Evolutionary conservation across 352 stramenopile genomes (phyloP).

Genomic region (Phytophthora brassicae): DNA sequence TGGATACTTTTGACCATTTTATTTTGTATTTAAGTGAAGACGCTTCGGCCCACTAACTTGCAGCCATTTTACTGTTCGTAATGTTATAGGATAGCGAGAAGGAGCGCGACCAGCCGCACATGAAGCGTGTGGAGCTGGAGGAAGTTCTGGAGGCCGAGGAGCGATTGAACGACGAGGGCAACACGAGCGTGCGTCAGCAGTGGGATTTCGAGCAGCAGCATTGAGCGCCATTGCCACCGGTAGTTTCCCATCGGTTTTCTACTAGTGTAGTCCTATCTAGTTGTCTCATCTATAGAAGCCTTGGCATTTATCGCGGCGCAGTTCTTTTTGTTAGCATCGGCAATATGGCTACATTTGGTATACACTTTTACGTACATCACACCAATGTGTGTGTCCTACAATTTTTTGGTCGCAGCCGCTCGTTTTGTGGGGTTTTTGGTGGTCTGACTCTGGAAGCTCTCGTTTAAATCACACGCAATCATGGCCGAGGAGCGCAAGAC

Average conservation of each 20-base stretch:
- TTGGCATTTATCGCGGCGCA: slow-evolving; percentile 10
- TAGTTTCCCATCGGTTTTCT: slow-evolving; percentile 7
- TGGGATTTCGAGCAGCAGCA: slow-evolving; percentile 82
- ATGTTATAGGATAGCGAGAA: slow-evolving; percentile 72
- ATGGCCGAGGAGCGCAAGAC: slow-evolving; percentile 50
- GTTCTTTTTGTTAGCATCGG: not conserved
- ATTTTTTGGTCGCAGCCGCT: slow-evolving; percentile 24
- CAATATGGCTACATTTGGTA: slow-evolving; percentile 9
- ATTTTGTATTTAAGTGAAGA: too few relatives aligned
- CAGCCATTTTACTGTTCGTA: not conserved
- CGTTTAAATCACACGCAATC: slow-evolving; percentile 7
- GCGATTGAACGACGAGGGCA: slow-evolving; percentile 60
- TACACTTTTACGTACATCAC: not conserved
- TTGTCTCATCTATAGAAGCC: slow-evolving; percentile 16
- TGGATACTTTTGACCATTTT: slow-evolving; percentile 2
- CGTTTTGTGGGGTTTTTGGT: slow-evolving; percentile 26
- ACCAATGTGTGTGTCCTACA: slow-evolving; percentile 1
- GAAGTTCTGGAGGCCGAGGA: slow-evolving; percentile 84
- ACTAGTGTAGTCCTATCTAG: slow-evolving; percentile 14
- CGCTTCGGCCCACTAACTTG: not conserved
- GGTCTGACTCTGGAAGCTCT: slow-evolving; percentile 32
- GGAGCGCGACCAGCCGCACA: slow-evolving; percentile 78
- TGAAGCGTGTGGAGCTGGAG: slow-evolving; percentile 78
- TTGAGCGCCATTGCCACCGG: slow-evolving; percentile 4
- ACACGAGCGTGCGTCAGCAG: slow-evolving; percentile 72